phyloP scores from a whole-genome alignment of 139 green algal genomes.

The Chlorella sp. region DNA sequence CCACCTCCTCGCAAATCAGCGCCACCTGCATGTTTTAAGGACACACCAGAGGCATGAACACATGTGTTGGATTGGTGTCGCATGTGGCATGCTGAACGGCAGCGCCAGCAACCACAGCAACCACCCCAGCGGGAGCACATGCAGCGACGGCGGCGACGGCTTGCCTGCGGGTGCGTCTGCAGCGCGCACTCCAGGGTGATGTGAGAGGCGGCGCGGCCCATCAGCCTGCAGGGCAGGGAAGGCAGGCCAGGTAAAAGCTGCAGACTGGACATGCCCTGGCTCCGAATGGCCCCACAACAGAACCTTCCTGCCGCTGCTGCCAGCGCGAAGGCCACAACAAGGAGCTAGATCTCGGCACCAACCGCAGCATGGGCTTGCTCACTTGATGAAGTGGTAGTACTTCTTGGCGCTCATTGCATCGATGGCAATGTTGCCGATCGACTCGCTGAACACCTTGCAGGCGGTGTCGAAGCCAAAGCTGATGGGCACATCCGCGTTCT shows the following conservation, averaged over 20 bases:
- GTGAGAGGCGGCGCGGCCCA: slow-evolving; percentile 71
- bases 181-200: slow-evolving; percentile 77
- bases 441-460: slow-evolving; percentile 76
- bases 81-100: no score
- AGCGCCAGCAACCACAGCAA: no score
- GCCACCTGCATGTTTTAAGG: slow-evolving; percentile 40
- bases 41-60: no score
- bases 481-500: slow-evolving; percentile 57
- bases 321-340: no score
- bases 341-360: no score
- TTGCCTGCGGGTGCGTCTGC: slow-evolving; percentile 65
- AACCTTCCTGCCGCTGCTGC: no score
- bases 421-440: slow-evolving; percentile 73
- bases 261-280: no score
- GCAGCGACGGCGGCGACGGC: neutral
- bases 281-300: no score
- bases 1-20: slow-evolving; percentile 71
- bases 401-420: slow-evolving; percentile 63
- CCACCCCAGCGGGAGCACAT: neutral
- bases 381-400: slow-evolving; percentile 80
- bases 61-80: no score
- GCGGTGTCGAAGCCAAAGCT: slow-evolving; percentile 81
- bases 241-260: no score
- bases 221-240: slow-evolving; percentile 40
- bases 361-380: neutral